These are phyloP conservation scores for Trichoderma sp. DNA, from an alignment of 2,329 filamentous ascomycete genomes.

Conservation along the genomic window DNA sequence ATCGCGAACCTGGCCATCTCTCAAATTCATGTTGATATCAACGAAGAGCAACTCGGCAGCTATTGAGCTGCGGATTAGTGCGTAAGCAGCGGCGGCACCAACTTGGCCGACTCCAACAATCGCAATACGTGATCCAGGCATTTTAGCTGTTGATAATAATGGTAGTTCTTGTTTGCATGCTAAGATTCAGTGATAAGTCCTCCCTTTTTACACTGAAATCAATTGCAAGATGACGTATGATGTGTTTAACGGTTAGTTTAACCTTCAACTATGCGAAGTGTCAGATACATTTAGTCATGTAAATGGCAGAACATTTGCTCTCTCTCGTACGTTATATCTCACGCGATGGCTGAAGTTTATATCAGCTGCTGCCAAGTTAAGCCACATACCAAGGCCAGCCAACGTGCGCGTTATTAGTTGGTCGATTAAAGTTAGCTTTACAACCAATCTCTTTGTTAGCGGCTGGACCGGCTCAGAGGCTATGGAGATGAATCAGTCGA, in stretches of 20 bases:
- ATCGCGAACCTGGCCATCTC: constrained; percentile 54
- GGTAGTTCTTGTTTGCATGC: not conserved
- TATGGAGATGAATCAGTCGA: not conserved
- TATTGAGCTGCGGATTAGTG: constrained; percentile 51
- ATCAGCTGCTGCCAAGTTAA: not conserved
- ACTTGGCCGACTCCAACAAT: constrained; percentile 37
- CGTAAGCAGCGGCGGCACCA: constrained; percentile 52
- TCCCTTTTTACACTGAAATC: not conserved
- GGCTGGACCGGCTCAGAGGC: not conserved
- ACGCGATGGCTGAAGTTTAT: not conserved
- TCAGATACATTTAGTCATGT: not conserved
- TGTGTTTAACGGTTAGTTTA: not conserved
- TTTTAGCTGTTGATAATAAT: not conserved
- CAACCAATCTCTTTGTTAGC: not conserved
- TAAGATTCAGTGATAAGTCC: not conserved
- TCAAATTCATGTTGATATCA: constrained; percentile 48
- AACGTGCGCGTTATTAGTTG: not conserved
- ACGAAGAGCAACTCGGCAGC: constrained; percentile 55
- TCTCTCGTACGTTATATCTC: not conserved
- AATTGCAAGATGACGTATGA: not conserved
- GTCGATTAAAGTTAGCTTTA: not conserved
- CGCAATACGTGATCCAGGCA: not conserved
- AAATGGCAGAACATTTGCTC: not conserved
- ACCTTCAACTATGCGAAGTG: not conserved
- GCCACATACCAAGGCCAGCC: not conserved